Evolutionary conservation across 2,329 filamentous ascomycete genomes (phyloP), one percentile per base, ranked within the genome.

Genomic region (Leptoxyphium fumago): DNA sequence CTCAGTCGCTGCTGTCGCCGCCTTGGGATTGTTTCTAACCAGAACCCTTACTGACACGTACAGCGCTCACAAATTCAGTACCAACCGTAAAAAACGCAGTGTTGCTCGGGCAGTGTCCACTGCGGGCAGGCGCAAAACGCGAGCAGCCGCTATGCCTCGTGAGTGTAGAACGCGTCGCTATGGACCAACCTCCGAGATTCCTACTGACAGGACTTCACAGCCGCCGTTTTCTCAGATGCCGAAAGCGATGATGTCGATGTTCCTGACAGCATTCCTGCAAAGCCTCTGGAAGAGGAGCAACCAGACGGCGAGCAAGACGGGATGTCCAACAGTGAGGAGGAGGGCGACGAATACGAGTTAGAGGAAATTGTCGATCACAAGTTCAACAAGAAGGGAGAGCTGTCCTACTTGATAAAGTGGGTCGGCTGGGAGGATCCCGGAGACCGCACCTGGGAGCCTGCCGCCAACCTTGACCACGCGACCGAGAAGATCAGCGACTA

Each of bases 371-470:
- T 79, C 39, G 70, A 66, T 29, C 84, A 89, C 62, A 70, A 73
- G 44, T 69, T 81, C 39, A 68, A 74, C 32, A 68, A 73, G 9
- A 46, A 76, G 65, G 74, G 73, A 15, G 58, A 60, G 4, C 55
- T 78, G 0, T 70, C 71, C 40, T 87, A 82, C 55, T 71, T 80
- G 42, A 82, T 91, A 30, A 87, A 89, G 55, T 91, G 84, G 84
- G 76, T 84, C 50, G 84, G 84, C 2, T 91, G 80, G 48, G 75
- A 83, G 0, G 74, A 78, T 48, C 77, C 78, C 48, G 61, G 67
- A 0, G 84, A 91, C 51, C 64, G 75, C 55, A 91, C 84, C 0
- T 89, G 83, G 84, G 84, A 91, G 58, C 79, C 82, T 0, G 79
- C 84, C 53, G 75, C 77, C 10, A 88, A 87, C 52, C 65, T 85